Evolutionary conservation across 176 grass and related monocot species (phyloP).

Genomic region (Ampelocalamus luodianensis): DNA sequence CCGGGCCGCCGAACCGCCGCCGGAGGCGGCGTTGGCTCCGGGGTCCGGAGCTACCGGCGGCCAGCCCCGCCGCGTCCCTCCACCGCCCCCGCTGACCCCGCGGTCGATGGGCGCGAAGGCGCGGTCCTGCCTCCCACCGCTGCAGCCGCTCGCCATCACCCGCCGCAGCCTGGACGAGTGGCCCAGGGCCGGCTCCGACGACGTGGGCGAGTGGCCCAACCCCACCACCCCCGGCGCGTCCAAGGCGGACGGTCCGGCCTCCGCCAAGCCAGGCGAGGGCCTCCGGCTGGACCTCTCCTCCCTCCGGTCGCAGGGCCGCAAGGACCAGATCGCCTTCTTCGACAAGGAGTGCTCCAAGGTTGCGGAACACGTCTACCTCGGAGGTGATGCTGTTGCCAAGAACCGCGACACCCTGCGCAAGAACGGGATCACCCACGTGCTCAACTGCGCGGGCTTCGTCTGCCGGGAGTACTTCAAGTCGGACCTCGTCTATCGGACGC

Average conservation of each 20-base stretch:
- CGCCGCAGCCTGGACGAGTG: constrained; percentile 84
- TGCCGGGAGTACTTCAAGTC: constrained; percentile 96
- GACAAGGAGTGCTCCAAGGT: constrained; percentile 99
- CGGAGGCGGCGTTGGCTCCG: constrained; percentile 25
- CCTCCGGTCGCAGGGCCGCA: constrained; percentile 63
- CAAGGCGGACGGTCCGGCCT: constrained; percentile 42
- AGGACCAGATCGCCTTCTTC: constrained; percentile 97
- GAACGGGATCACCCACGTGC: constrained; percentile 94
- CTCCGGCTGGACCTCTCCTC: constrained; percentile 77
- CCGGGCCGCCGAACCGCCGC: constrained; percentile 45
- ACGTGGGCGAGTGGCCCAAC: constrained; percentile 92
- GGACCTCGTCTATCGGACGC: constrained; percentile 84
- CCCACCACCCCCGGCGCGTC: constrained; percentile 75
- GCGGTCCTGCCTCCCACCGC: constrained; percentile 71
- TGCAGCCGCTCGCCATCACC: constrained; percentile 87
- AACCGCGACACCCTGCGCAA: constrained; percentile 81
- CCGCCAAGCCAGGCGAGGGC: constrained; percentile 61
- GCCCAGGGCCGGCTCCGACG: constrained; percentile 83
- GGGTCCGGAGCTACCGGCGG: background rate
- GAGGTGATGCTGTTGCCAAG: constrained; percentile 84
- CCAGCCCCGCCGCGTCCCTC: constrained; percentile 43
- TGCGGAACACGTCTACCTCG: constrained; percentile 89
- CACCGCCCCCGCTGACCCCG: constrained; percentile 72
- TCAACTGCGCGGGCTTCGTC: constrained; percentile 98
- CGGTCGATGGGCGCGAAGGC: constrained; percentile 76